Evolutionary conservation across 2,329 filamentous ascomycete genomes (phyloP), one percentile per base, ranked within the genome.

Genomic region (Fonsecaea pugnacius): DNA sequence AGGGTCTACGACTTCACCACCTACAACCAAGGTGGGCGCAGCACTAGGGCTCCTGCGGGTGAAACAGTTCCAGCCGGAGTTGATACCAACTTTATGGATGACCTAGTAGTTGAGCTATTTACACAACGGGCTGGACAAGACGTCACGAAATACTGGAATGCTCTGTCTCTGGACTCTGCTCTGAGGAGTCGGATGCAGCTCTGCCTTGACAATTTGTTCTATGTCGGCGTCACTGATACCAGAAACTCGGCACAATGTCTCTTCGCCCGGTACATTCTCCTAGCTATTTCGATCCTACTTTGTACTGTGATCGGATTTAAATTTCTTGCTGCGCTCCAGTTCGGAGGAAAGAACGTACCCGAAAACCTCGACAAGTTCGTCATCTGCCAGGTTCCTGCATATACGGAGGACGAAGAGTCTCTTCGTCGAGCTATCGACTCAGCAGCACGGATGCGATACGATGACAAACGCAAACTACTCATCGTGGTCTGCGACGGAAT

Each of bases 331-430:
- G 95, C 95, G 7, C 84, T 99, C 64, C 95, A 99, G 74, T 99
- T 99, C 73, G 89, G 91, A 51, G 88, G 85, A 71, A 96, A 96
- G 81, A 97, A 91, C 69, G 81, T 94, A 40, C 96, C 95, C 0
- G 95, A 99, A 78, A 95, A 97, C 74, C 86, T 99, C 33, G 95
- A 99, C 79, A 99, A 99, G 76, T 99, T 99, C 76, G 84, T 99
- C 76, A 97, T 99, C 78, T 96, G 92, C 75, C 96, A 97, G 77
- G 94, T 99, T 65, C 95, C 95, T 0, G 95, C 92, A 1, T 99
- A 99, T 74, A 99, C 95, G 0, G 95, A 99, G 81, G 95, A 98
- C 75, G 96, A 99, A 77, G 96, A 99, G 0, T 98, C 94, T 38
- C 84, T 99, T 30, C 92, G 95, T 61, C 93, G 94, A 83, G 95